Evolutionary conservation across 305 asterid species (phyloP).

Genomic region (Fraxinus floribunda): DNA sequence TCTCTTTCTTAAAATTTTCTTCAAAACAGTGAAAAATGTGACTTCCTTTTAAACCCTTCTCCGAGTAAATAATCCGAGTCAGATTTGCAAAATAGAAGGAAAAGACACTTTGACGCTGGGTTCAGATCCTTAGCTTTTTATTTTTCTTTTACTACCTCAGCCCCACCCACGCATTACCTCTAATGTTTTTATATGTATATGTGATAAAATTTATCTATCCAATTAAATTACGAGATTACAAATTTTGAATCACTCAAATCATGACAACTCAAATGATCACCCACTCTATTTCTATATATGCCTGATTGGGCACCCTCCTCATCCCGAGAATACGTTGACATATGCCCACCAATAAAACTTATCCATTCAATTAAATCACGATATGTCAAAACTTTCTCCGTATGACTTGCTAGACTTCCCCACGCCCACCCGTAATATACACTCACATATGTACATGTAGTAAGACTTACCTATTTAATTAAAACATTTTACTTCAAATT

Average conservation of each 20-base stretch:
- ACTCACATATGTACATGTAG: too few species aligned
- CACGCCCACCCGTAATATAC: too few species aligned
- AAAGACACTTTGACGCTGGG: not conserved
- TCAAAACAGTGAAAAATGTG: not conserved
- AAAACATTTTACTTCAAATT: too few species aligned
- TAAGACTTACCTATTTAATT: too few species aligned
- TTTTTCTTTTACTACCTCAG: not conserved
- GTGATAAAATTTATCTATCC: not conserved
- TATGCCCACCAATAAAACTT: not conserved
- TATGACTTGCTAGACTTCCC: too few species aligned
- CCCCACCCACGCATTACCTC: not conserved
- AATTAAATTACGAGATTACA: too few species aligned
- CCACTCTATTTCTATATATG: not conserved
- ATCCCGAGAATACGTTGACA: not conserved
- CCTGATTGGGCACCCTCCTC: not conserved
- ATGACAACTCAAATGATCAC: not conserved
- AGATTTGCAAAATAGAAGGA: not conserved
- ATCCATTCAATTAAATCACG: not conserved
- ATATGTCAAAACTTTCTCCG: too few species aligned
- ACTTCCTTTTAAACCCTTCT: not conserved
- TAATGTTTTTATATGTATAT: not conserved
- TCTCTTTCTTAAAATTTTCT: not conserved
- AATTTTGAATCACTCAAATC: not conserved
- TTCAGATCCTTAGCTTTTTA: not conserved
- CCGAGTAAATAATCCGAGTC: not conserved